Conservation (phyloP, 2,329 filamentous ascomycete genomes). For the Ascochyta viciae-villosae region DNA sequence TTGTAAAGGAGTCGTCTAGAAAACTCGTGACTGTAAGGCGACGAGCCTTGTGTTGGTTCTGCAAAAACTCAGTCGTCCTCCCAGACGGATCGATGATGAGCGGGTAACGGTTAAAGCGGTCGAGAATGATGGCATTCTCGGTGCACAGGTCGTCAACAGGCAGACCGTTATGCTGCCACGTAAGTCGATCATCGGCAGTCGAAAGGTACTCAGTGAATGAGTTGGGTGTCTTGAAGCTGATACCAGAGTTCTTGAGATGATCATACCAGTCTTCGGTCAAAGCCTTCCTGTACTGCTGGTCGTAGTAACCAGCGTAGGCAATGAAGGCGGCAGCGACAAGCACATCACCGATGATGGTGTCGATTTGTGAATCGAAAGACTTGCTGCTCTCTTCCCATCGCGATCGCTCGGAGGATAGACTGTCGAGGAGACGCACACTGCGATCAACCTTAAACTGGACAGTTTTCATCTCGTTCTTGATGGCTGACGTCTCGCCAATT, state of each 20-base stretch:
- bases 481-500: conserved; percentile 95
- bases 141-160: conserved; percentile 98
- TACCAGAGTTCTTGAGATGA: conserved; percentile 90
- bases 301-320: conserved; percentile 94
- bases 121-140: conserved; percentile 95
- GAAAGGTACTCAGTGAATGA: conserved; percentile 96
- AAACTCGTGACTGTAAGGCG: conserved; percentile 97
- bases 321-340: conserved; percentile 96
- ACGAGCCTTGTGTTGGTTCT: conserved; percentile 91
- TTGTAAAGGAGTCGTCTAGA: conserved; percentile 96
- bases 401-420: conserved; percentile 87
- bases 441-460: conserved; percentile 98
- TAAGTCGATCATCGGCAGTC: conserved; percentile 90
- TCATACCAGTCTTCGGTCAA: conserved; percentile 99
- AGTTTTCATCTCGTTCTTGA: conserved; percentile 94
- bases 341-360: conserved; percentile 93
- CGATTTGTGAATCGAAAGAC: conserved; percentile 97
- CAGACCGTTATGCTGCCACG: conserved; percentile 92
- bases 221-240: conserved; percentile 91
- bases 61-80: conserved; percentile 90
- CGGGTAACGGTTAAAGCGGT: conserved; percentile 97
- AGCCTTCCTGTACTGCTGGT: conserved; percentile 95
- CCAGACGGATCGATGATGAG: conserved; percentile 98
- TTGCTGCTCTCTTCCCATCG: conserved; percentile 98
- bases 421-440: conserved; percentile 92